These are phyloP conservation scores for Dothideomycetes sp. DNA, from an alignment of 2,329 filamentous ascomycete species.

Conservation along the genomic window DNA sequence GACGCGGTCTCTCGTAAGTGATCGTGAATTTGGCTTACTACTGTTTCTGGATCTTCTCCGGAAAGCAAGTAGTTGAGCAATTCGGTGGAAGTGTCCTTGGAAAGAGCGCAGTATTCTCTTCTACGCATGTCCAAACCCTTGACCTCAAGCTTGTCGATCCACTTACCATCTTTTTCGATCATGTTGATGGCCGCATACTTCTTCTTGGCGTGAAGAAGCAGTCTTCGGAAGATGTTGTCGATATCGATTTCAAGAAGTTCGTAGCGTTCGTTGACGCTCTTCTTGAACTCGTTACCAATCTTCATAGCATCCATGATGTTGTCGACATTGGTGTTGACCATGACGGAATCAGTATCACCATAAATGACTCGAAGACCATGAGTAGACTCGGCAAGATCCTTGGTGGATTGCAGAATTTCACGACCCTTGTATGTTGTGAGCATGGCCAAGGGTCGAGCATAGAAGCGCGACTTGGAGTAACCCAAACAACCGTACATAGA, in stretches of 20 bases:
- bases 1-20: conserved; percentile 75
- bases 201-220: conserved; percentile 94
- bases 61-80: conserved; percentile 92
- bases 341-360: conserved; percentile 97
- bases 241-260: conserved; percentile 93
- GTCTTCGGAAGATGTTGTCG: conserved; percentile 89
- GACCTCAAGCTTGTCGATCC: conserved; percentile 88
- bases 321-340: conserved; percentile 99
- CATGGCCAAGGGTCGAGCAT: conserved; percentile 86
- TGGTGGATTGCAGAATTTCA: conserved; percentile 93
- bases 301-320: conserved; percentile 83
- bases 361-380: conserved; percentile 86
- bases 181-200: conserved; percentile 98
- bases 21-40: conserved; percentile 84
- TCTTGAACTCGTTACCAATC: conserved; percentile 91
- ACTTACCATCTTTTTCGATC: conserved; percentile 75
- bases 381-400: conserved; percentile 85
- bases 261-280: conserved; percentile 87
- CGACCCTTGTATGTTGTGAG: conserved; percentile 95
- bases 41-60: conserved; percentile 80
- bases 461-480: conserved; percentile 94
- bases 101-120: conserved; percentile 90
- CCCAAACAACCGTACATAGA: conserved; percentile 99
- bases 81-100: conserved; percentile 81
- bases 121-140: conserved; percentile 98